These are phyloP conservation scores for Garcia nutans DNA, from an alignment of 345 rosid genomes.

Conservation along the genomic window DNA sequence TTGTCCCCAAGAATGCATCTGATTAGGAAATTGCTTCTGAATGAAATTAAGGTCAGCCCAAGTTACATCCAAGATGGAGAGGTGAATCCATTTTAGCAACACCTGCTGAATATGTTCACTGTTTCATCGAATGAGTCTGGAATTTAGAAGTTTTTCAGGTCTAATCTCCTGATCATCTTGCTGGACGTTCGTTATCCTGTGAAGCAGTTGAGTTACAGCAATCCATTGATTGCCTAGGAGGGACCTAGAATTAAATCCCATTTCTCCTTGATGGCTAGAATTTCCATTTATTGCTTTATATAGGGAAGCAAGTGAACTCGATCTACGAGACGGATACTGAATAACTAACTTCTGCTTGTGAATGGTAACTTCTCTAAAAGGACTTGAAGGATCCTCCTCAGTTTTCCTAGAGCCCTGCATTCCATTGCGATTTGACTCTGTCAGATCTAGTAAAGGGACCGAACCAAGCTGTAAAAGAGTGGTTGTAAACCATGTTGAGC, in stretches of 20 bases:
- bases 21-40: no score
- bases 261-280: slow-evolving; percentile 42
- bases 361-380: slow-evolving; percentile 55
- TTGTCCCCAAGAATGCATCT: no score
- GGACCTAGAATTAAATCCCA: slow-evolving; percentile 39
- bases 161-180: no score
- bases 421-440: slow-evolving; percentile 72
- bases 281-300: slow-evolving; percentile 44
- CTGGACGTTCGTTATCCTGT: slow-evolving; percentile 29
- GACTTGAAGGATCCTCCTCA: slow-evolving; percentile 75
- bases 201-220: slow-evolving; percentile 39
- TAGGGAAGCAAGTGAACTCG: slow-evolving; percentile 56
- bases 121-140: no score
- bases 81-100: no score
- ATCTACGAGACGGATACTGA: slow-evolving; percentile 41
- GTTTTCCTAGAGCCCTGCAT: slow-evolving; percentile 83
- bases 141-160: no score
- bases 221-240: slow-evolving; percentile 39
- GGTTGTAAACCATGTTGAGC: no score
- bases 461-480: no score
- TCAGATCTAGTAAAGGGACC: no score
- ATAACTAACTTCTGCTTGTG: slow-evolving; percentile 57
- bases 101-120: no score
- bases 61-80: no score
- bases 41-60: no score